phyloP scores from a whole-genome alignment of 75 land plant genomes.

The Selaginella tamariscina region DNA sequence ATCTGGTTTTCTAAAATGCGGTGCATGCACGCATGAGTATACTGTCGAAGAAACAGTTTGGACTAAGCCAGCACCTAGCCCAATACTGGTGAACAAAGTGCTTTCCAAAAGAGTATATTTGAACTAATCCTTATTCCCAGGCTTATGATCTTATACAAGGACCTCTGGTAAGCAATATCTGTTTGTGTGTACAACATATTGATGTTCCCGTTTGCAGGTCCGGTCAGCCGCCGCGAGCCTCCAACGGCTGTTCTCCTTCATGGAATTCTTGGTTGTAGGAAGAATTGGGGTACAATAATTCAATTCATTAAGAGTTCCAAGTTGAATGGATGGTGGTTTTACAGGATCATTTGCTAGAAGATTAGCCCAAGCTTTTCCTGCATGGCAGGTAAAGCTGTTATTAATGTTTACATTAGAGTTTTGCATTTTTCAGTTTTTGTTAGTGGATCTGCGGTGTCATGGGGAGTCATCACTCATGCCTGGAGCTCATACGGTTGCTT shows the following conservation, averaged over 20 bases:
- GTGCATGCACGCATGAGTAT: too few relatives aligned
- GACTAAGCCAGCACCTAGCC: neutral
- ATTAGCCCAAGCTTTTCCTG: slow-evolving; percentile 75
- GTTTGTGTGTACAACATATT: neutral
- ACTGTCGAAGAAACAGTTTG: too few relatives aligned
- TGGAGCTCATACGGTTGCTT: slow-evolving; percentile 79
- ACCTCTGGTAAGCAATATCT: slow-evolving; percentile 42
- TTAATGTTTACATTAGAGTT: neutral
- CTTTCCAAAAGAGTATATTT: neutral
- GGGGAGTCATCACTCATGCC: slow-evolving; percentile 75
- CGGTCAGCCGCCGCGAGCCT: slow-evolving; percentile 68
- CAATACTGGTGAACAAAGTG: neutral
- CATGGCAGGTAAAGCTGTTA: slow-evolving; percentile 71
- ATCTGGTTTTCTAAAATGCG: too few relatives aligned
- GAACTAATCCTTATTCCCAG: slow-evolving; percentile 26
- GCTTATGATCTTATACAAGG: slow-evolving; percentile 95
- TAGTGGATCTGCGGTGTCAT: slow-evolving; percentile 92
- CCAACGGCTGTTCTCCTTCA: slow-evolving; percentile 94
- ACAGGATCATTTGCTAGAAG: slow-evolving; percentile 87
- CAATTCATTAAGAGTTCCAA: neutral
- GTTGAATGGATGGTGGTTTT: neutral
- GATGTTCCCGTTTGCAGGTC: slow-evolving; percentile 34
- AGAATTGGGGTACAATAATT: slow-evolving; percentile 72
- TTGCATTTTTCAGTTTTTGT: slow-evolving; percentile 55
- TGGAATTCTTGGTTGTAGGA: slow-evolving; percentile 89